Base-by-base conservation (phyloP, 345 rosid genomes). In the Hibiscus syriacus region DNA sequence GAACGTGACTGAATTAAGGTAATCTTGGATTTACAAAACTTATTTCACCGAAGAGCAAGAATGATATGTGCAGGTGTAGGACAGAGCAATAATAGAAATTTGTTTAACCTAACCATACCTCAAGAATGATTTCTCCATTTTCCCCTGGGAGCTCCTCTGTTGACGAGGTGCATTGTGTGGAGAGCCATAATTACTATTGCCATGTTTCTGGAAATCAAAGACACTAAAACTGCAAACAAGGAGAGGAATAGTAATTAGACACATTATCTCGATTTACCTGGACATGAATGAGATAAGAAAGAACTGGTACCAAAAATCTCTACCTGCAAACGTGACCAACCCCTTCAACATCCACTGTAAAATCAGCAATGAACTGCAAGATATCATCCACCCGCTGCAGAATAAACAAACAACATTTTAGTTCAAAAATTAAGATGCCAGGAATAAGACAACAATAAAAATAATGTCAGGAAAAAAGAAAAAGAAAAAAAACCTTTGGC, bases 321-420 rank as follows among this genome's bases (percentile, higher is more conserved):
- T 59, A 92, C 99, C 99, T 83, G 86, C 99, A 95, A 71, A 95
- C 96, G 70, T 92, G 85, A 73, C 99, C 99, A 66, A 95, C 99
- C 68, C 99, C 99, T 79, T 92, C 97, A 65, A 95, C 76, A 64
- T 90, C 76, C 70, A 88, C 87, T 3, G 99, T 92, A 75, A 80
- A 87, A 60, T 88, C 85, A n/a, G 74, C 80, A 64, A 95, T 88
- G 87, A 95, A 95, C 80, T 81, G 86, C 80, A 95, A 82, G 65
- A 95, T 95, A 73, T 83, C 98, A 74, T 95, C 96, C 78, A 95
- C 97, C 61, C 88, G 88, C 98, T 95, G 88, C 85, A 68, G n/a
- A 60, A 75, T 60, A 68, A 69, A 70, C 16, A 74, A 0, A 63
- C n/a, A n/a, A 38, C 53, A 43, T 52, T 14, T 63, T 16, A 53